Base-by-base conservation (phyloP, 305 asterid species). In the Fraxinus velutina region DNA sequence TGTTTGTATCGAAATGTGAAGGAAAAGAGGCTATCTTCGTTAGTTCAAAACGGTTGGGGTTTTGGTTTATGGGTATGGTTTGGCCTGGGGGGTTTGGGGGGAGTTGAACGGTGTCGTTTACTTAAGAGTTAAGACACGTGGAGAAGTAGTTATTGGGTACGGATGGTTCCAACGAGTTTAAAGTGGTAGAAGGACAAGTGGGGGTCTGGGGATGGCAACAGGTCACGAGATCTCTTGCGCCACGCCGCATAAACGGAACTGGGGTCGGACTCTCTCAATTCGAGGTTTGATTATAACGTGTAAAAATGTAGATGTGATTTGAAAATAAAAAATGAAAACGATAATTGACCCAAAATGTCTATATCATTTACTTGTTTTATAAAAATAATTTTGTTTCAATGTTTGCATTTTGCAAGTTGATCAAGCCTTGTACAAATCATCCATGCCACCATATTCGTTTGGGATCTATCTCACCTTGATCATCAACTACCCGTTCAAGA, bases 1-100 rank as follows among this genome's bases (percentile, higher is more conserved):
- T 82, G 84, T 77, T 52, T 77, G 79, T 82, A 82, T 77, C 82
- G 85, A 71, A 71, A 47, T 27, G 37, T 5, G 50, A 76, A 47
- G 78, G 47, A 75, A 15, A 36, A 36, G 2, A 62, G 39, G 36
- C 85, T 7, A 71, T 37, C 82, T 71, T 27, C 2, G 55, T 60
- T 9, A 42, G 50, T 42, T 78, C 21, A 32, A 72, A 83, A 72
- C 80, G 44, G 83, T 78, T 78, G 30, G 7, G 75, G 0, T 1
- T 55, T 57, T 57, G 68, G 68, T 57, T 57, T 6, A 6, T 19
- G 68, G 68, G 50, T 42, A 9, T 42, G 50, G 50, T 42, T 42
- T 42, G 50, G 50, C 15, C 50, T 2, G 12, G 15, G 50, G 50
- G 2, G 4, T 6, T 17, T 21, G 1, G 34, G 44, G 66, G 60